Conservation (phyloP, 805 yeast species). For the Nakazawaea siamensis region DNA sequence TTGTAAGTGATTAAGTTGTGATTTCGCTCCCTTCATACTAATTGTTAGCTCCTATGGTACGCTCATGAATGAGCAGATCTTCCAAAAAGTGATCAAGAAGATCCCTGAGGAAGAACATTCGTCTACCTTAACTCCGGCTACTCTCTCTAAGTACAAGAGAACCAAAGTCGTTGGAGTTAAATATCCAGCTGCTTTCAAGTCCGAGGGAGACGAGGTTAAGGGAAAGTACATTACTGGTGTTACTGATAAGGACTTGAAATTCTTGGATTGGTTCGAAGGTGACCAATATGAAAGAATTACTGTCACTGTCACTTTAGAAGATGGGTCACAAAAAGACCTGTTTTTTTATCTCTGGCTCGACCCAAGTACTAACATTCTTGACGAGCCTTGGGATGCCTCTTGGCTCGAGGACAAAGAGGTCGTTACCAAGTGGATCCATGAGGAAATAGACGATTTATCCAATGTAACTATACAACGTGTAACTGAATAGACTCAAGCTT, state of each 20-base stretch:
- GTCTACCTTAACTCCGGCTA: constrained; percentile 14
- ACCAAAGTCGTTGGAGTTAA: constrained; percentile 12
- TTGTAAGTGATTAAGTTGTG: not conserved
- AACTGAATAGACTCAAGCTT: constrained; percentile 11
- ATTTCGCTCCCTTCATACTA: not conserved
- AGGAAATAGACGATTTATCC: constrained; percentile 12
- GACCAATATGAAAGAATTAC: constrained; percentile 14
- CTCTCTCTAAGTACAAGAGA: constrained; percentile 12
- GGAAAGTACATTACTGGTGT: constrained; percentile 15
- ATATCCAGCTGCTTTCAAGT: constrained; percentile 12
- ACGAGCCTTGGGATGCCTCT: constrained; percentile 16
- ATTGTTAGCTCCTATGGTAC: constrained; percentile 8
- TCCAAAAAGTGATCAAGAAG: constrained; percentile 9
- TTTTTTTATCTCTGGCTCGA: constrained; percentile 15
- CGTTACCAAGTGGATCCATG: constrained; percentile 14
- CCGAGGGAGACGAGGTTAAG: constrained; percentile 4
- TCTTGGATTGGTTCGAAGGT: constrained; percentile 18
- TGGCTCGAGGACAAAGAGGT: constrained; percentile 10
- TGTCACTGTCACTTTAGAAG: constrained; percentile 9
- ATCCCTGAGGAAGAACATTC: not conserved
- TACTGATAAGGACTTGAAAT: constrained; percentile 11
- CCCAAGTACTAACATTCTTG: constrained; percentile 8
- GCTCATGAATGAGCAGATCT: constrained; percentile 8
- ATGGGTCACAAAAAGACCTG: constrained; percentile 6
- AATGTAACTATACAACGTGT: too few relatives aligned